Base-by-base conservation (phyloP, 495 filamentous ascomycete species). In the Staphylotrichum tortipilum region DNA sequence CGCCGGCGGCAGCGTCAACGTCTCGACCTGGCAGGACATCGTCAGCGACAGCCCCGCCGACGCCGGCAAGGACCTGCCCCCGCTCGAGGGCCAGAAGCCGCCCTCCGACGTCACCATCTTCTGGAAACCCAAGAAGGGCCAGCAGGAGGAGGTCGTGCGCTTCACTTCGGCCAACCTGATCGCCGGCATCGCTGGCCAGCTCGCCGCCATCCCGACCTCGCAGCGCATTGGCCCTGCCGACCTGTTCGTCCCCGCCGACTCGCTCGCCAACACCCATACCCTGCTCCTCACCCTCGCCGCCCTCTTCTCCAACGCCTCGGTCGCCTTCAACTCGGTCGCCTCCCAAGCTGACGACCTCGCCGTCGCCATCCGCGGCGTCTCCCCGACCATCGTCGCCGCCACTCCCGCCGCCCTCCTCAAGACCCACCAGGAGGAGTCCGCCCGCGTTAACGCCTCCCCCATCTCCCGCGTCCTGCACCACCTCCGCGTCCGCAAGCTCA, bases 261-360 rank as follows among this genome's bases (percentile, higher is more conserved):
- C 85, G 3, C 80, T 97, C 19, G 83, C 83, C 2, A 75, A 82
- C 38, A 81, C 82, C 0, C 94, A 94, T 66, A 77, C 88, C 2
- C 78, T 97, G 14, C 78, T 82, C 39, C 76, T 89, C 42, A 87
- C 89, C 14, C 75, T 97, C 51, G 82, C 83, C 19, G 89, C 91
- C 0, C 78, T 99, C 5, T 90, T 77, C 65, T 84, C 80, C 19
- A 89, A 91, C 58, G 78, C 88, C 30, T 89, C 89, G 0, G 73
- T 97, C 17, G 92, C 90, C 22, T 78, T 99, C 53, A 96, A 87
- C 61, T 89, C 89, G 2, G 88, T 92, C 18, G 85, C 87, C 28
- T 80, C 85, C 7, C 72, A 76, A 21, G 76, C 76, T 26, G 76
- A 83, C 3, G 81, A 92, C 62, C 75, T 95, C 26, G 71, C 73